These are phyloP conservation scores for Salvia splendens DNA, from an alignment of 257 asterid species.

Conservation along the genomic window DNA sequence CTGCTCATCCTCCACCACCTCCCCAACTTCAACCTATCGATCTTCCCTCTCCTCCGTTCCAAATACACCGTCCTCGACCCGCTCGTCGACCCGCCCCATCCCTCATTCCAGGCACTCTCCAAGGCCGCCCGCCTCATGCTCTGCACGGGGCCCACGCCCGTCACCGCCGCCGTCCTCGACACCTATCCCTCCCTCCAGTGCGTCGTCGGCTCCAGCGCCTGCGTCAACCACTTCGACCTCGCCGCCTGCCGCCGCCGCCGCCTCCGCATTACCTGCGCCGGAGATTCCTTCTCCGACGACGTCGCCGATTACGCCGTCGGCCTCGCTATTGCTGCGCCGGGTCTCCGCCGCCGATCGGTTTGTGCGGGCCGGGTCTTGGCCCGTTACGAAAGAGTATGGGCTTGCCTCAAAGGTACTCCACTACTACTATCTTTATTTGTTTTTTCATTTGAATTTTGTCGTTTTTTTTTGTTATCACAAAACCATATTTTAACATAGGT, in stretches of 20 bases:
- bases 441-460: not conserved
- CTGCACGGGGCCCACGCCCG: slow-evolving; percentile 43
- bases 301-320: slow-evolving; percentile 66
- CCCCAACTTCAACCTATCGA: slow-evolving; percentile 10
- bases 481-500: too few species aligned
- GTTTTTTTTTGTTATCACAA: not conserved
- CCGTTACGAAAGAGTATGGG: slow-evolving; percentile 23
- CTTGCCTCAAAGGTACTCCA: slow-evolving; percentile 43
- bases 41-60: slow-evolving; percentile 28
- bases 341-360: slow-evolving; percentile 55
- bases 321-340: slow-evolving; percentile 54
- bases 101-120: slow-evolving; percentile 28
- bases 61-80: slow-evolving; percentile 51
- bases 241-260: slow-evolving; percentile 58
- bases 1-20: slow-evolving; percentile 47
- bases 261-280: slow-evolving; percentile 48
- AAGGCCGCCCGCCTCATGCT: slow-evolving; percentile 50
- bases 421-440: too few species aligned
- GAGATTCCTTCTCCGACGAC: slow-evolving; percentile 57
- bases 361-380: slow-evolving; percentile 60
- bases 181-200: slow-evolving; percentile 54
- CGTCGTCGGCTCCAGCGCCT: slow-evolving; percentile 53
- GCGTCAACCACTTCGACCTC: slow-evolving; percentile 58
- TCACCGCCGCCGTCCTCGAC: slow-evolving; percentile 44
- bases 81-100: slow-evolving; percentile 40